Percentiles rank a stretch among this genome's conserved stretches.
These are phyloP conservation scores for Pseudopediastrum boryanum DNA, from an alignment of 139 green algal species.

Conservation along the genomic window DNA sequence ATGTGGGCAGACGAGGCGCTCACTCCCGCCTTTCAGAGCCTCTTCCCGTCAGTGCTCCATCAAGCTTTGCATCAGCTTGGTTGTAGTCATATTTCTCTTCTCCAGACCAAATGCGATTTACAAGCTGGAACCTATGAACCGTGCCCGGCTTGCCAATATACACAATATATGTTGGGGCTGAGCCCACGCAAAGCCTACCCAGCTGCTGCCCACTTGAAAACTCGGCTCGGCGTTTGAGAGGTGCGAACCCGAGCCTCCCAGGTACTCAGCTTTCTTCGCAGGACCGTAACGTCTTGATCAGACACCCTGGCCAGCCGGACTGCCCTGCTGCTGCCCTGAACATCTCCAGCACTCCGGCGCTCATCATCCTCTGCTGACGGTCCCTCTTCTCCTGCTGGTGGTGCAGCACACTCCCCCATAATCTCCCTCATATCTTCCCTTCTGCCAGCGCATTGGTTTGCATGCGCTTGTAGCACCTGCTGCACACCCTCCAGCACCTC, in stretches of 20 bases:
- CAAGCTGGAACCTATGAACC: too few species aligned
- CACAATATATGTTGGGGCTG: too few species aligned
- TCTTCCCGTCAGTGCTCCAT: too few species aligned
- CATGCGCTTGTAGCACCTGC: constrained; percentile 12
- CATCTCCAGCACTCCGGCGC: neutral
- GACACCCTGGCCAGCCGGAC: constrained; percentile 14
- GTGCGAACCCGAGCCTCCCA: constrained; percentile 47
- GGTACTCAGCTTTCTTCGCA: constrained; percentile 38
- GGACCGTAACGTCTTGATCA: constrained; percentile 2
- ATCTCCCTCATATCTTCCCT: too few species aligned
- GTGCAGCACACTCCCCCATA: neutral
- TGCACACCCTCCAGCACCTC: neutral
- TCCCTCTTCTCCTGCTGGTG: neutral
- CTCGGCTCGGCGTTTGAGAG: constrained; percentile 47
- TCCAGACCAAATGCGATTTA: too few species aligned
- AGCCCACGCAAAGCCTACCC: too few species aligned
- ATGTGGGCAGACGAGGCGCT: too few species aligned
- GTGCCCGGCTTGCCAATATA: too few species aligned
- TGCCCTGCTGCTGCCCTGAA: neutral
- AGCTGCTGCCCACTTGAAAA: constrained; percentile 66
- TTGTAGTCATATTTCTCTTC: too few species aligned
- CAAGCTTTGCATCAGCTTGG: too few species aligned
- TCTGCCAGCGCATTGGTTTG: neutral
- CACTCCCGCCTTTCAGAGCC: too few species aligned
- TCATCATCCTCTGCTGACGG: neutral